A percentile compares a stretch with the other conserved stretches of the same genome.
Conservation (phyloP, 1,284 basidiomycete species). For the Erythrobasidium hasegawianum region DNA sequence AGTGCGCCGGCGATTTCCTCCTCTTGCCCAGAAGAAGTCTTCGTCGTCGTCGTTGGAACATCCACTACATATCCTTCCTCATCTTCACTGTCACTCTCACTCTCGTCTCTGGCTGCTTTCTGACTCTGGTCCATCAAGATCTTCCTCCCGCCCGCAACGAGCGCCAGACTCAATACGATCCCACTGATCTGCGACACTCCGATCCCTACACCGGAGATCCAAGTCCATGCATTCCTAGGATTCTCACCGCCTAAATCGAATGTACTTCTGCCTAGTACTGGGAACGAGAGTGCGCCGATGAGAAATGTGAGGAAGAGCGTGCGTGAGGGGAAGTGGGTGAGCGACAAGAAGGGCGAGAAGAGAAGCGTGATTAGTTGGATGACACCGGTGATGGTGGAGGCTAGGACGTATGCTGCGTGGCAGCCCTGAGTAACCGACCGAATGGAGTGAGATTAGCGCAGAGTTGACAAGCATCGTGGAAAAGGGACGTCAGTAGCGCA, state of each 20-base stretch:
- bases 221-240: conserved; percentile 21
- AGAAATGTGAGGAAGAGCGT: conserved; percentile 17
- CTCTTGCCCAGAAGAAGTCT: conserved; percentile 1
- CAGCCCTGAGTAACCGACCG: too few relatives aligned
- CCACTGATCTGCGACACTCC: conserved; percentile 38
- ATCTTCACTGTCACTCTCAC: not conserved
- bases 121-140: not conserved
- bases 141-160: conserved; percentile 35
- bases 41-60: not conserved
- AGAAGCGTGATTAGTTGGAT: conserved; percentile 41
- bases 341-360: conserved; percentile 36
- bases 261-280: conserved; percentile 19
- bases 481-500: conserved; percentile 1
- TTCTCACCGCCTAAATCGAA: conserved; percentile 16
- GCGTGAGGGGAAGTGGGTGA: conserved; percentile 8
- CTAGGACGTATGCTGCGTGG: conserved; percentile 37
- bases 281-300: conserved; percentile 35
- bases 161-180: conserved; percentile 36
- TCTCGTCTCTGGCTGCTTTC: not conserved
- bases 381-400: conserved; percentile 39
- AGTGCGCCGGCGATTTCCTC: conserved; percentile 39
- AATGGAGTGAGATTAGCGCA: too few relatives aligned
- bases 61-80: not conserved
- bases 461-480: not conserved
- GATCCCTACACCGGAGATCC: conserved; percentile 29